phyloP scores from a whole-genome alignment of 306 rosid species.

The Vigna radiata region DNA sequence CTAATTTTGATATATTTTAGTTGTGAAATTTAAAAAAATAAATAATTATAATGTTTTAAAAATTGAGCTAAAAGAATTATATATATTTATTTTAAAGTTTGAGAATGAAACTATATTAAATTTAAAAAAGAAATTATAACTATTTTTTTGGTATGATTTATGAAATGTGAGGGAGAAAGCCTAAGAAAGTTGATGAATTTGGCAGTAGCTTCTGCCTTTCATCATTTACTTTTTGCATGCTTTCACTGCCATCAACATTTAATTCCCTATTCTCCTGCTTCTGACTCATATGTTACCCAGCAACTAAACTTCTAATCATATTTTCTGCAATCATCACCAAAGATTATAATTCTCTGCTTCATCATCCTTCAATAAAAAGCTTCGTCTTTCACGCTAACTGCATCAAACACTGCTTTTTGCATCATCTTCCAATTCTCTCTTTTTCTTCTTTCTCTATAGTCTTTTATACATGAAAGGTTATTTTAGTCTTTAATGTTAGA shows the following conservation, averaged over 20 bases:
- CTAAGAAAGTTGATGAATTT: not conserved
- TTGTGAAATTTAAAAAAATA: too few species aligned
- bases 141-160: too few species aligned
- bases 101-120: too few species aligned
- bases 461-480: too few species aligned
- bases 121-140: too few species aligned
- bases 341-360: constrained; percentile 41
- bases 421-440: not conserved
- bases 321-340: constrained; percentile 30
- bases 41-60: too few species aligned
- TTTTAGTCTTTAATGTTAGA: too few species aligned
- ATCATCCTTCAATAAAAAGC: constrained; percentile 32
- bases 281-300: constrained; percentile 36
- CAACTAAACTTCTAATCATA: constrained; percentile 14
- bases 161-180: too few species aligned
- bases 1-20: too few species aligned
- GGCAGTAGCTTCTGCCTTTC: constrained; percentile 31
- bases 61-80: too few species aligned
- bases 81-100: too few species aligned
- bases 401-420: not conserved
- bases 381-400: constrained; percentile 21
- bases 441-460: too few species aligned
- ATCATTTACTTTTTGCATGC: constrained; percentile 51
- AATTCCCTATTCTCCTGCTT: constrained; percentile 36
- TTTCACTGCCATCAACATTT: constrained; percentile 19